Evolutionary conservation across 768 basidiomycete genomes (phyloP).

Genomic region (Serendipita indica): DNA sequence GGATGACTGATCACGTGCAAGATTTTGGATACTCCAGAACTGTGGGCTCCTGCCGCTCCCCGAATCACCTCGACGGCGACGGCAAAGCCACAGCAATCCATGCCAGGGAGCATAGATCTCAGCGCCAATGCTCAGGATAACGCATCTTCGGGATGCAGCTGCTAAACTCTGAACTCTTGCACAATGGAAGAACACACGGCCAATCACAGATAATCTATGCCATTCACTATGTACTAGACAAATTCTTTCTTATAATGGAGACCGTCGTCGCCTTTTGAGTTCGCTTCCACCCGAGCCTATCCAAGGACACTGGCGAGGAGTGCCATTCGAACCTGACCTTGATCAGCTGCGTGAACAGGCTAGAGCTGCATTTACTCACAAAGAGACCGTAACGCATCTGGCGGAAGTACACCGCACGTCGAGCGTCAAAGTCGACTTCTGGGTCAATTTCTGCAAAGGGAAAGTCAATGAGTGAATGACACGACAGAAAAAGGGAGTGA

Average conservation of each 20-base stretch:
- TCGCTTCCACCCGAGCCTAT: neutral
- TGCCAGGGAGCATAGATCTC: constrained; percentile 9
- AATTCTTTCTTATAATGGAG: constrained; percentile 7
- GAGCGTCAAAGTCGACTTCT: constrained; percentile 91
- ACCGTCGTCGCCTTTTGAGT: neutral
- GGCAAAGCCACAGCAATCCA: neutral
- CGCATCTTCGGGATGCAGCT: neutral
- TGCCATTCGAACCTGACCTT: constrained; percentile 57
- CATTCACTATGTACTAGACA: too few species aligned
- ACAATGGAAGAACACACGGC: too few species aligned
- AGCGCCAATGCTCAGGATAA: neutral
- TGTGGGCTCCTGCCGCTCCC: constrained; percentile 39
- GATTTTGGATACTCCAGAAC: constrained; percentile 59
- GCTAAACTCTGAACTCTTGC: too few species aligned
- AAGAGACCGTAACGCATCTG: constrained; percentile 98
- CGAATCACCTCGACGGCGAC: neutral
- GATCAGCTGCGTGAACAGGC: neutral
- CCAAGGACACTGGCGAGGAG: constrained; percentile 54
- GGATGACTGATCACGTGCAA: too few species aligned
- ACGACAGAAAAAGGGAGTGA: neutral
- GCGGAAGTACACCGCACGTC: constrained; percentile 91
- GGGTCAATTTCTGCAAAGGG: constrained; percentile 91
- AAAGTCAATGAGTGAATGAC: constrained; percentile 12
- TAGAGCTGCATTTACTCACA: constrained; percentile 37
- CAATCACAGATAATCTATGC: too few species aligned